phyloP scores from a whole-genome alignment of 1,284 basidiomycete species.

The Rhodotorula sp. region DNA sequence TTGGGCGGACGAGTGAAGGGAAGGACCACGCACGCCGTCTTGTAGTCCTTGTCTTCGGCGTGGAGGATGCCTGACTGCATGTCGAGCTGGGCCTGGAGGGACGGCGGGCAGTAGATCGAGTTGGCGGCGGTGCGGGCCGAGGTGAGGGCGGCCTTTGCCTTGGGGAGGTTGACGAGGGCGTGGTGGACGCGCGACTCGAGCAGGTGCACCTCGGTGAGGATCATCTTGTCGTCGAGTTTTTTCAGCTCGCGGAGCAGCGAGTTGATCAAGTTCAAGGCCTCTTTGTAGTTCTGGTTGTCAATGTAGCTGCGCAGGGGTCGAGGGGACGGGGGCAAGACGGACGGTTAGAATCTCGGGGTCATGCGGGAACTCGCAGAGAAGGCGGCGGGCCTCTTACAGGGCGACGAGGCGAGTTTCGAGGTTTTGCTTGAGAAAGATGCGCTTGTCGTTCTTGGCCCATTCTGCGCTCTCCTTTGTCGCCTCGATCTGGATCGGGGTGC shows the following conservation, averaged over 20 bases:
- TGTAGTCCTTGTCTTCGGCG: slow-evolving; percentile 97
- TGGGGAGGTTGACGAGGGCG: slow-evolving; percentile 84
- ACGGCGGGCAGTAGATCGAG: slow-evolving; percentile 94
- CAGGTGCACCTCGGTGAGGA: slow-evolving; percentile 92
- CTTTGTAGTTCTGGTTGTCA: slow-evolving; percentile 71
- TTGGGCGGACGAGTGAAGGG: too few species aligned
- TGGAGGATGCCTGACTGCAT: slow-evolving; percentile 89
- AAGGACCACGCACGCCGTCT: slow-evolving; percentile 67
- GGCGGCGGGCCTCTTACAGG: slow-evolving; percentile 58
- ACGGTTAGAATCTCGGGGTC: too few species aligned
- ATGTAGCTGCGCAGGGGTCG: slow-evolving; percentile 60
- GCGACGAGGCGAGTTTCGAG: slow-evolving; percentile 85
- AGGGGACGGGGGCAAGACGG: neutral
- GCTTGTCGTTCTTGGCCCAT: slow-evolving; percentile 89
- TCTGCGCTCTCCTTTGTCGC: slow-evolving; percentile 86
- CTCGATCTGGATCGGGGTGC: slow-evolving; percentile 67
- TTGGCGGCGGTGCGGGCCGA: slow-evolving; percentile 92
- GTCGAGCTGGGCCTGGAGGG: slow-evolving; percentile 86
- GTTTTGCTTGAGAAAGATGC: slow-evolving; percentile 92
- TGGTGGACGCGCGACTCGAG: slow-evolving; percentile 89
- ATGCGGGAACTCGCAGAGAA: neutral
- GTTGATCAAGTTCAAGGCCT: slow-evolving; percentile 79
- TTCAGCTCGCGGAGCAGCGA: slow-evolving; percentile 83
- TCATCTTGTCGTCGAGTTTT: slow-evolving; percentile 94
- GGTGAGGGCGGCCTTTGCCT: slow-evolving; percentile 93